These are phyloP conservation scores for Diplodia scrobiculata DNA, from an alignment of 2,329 filamentous ascomycete species.

Conservation along the genomic window DNA sequence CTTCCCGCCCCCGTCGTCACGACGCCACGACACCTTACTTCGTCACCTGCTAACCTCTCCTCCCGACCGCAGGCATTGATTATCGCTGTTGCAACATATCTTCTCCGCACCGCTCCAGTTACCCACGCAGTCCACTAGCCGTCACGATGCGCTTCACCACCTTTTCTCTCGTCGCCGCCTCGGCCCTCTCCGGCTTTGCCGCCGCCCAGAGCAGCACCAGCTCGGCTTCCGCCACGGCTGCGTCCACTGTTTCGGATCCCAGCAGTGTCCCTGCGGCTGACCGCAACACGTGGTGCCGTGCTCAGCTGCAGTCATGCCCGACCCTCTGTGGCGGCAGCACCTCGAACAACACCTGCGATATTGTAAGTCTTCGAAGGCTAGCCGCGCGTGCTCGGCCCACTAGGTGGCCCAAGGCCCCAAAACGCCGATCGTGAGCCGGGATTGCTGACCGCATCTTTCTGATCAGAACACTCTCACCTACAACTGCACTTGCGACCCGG, in stretches of 20 bases:
- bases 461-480: slow-evolving; percentile 55
- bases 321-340: slow-evolving; percentile 58
- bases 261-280: slow-evolving; percentile 43
- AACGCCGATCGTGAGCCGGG: slow-evolving; percentile 5
- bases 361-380: slow-evolving; percentile 50
- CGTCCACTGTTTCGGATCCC: slow-evolving; percentile 37
- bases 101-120: slow-evolving; percentile 3
- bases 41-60: not conserved
- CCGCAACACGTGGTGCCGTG: slow-evolving; percentile 59
- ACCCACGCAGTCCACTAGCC: not conserved
- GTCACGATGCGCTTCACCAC: slow-evolving; percentile 29
- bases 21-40: slow-evolving; percentile 19
- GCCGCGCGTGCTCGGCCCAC: not conserved
- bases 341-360: slow-evolving; percentile 58
- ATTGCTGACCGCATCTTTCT: slow-evolving; percentile 34
- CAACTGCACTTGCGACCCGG: slow-evolving; percentile 61
- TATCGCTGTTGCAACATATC: slow-evolving; percentile 6
- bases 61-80: slow-evolving; percentile 14
- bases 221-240: not conserved
- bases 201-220: slow-evolving; percentile 19
- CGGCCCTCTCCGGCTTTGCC: slow-evolving; percentile 25
- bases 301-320: slow-evolving; percentile 62
- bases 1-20: slow-evolving; percentile 8
- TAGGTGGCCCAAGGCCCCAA: not conserved
- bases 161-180: slow-evolving; percentile 16